A percentile compares a stretch with the other conserved stretches of the same genome.
These are phyloP conservation scores for Strobilomyces dryophilus DNA, from an alignment of 768 basidiomycete species.

Conservation along the genomic window DNA sequence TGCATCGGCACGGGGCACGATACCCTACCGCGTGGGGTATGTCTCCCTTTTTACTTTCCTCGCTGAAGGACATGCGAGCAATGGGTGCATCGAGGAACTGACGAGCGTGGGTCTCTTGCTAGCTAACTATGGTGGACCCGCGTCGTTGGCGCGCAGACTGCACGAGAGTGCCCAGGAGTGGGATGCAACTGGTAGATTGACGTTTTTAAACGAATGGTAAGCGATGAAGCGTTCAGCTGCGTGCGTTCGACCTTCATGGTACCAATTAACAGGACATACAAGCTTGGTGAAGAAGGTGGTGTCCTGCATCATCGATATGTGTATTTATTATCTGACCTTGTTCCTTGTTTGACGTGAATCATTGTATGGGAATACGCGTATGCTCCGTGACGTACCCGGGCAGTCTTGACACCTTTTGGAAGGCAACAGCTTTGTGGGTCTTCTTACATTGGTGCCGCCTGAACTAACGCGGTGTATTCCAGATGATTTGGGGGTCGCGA, in stretches of 20 bases:
- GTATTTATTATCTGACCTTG: neutral
- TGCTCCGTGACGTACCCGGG: too few relatives aligned
- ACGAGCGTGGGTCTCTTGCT: neutral
- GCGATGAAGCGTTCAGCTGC: slow-evolving; percentile 15
- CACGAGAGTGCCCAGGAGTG: slow-evolving; percentile 52
- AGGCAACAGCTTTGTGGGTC: slow-evolving; percentile 75
- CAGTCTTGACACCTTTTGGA: slow-evolving; percentile 87
- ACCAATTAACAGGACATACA: slow-evolving; percentile 63
- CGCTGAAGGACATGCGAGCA: neutral
- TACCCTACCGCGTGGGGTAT: slow-evolving; percentile 64
- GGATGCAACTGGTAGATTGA: slow-evolving; percentile 60
- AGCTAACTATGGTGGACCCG: slow-evolving; percentile 63
- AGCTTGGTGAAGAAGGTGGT: slow-evolving; percentile 81
- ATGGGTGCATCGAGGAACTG: neutral
- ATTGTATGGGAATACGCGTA: too few relatives aligned
- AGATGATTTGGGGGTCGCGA: slow-evolving; percentile 68
- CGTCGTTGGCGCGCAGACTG: slow-evolving; percentile 52
- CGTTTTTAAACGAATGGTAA: slow-evolving; percentile 82
- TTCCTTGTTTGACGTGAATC: neutral
- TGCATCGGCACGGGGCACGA: slow-evolving; percentile 81
- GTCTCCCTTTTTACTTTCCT: slow-evolving; percentile 17
- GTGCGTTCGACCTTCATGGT: slow-evolving; percentile 1
- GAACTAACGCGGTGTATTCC: neutral
- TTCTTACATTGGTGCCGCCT: neutral
- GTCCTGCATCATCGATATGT: neutral